These are phyloP conservation scores for Aspergillus homomorphus DNA, from an alignment of 495 filamentous ascomycete species.

Conservation along the genomic window DNA sequence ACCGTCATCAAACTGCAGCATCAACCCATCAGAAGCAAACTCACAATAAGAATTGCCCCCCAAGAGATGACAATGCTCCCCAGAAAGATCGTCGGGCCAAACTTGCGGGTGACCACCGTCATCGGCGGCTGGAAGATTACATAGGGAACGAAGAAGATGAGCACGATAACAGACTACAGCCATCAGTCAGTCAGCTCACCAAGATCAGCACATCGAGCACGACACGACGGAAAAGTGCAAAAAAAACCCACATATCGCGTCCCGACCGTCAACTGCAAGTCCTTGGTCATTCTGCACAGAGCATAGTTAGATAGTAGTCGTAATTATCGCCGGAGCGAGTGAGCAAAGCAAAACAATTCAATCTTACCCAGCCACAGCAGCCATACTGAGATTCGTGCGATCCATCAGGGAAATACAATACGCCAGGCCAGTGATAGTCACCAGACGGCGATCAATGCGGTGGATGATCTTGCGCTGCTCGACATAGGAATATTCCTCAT, in stretches of 20 bases:
- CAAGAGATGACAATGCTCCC: constrained; percentile 50
- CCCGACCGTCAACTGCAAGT: constrained; percentile 45
- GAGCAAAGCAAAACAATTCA: neutral
- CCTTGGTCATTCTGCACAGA: constrained; percentile 44
- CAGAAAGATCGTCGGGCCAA: constrained; percentile 59
- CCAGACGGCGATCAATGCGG: constrained; percentile 60
- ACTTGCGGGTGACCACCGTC: constrained; percentile 55
- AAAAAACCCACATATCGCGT: constrained; percentile 36
- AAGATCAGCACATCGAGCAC: neutral
- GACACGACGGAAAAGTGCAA: neutral
- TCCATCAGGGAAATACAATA: constrained; percentile 69
- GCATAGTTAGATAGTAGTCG: neutral
- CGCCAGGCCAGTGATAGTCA: constrained; percentile 60
- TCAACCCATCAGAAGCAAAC: neutral
- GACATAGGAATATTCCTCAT: constrained; percentile 35
- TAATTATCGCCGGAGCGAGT: too few relatives aligned
- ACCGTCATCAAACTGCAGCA: constrained; percentile 12
- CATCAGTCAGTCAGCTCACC: neutral
- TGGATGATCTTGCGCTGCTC: constrained; percentile 51
- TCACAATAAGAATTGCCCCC: constrained; percentile 46
- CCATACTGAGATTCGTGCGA: constrained; percentile 62
- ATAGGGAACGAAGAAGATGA: constrained; percentile 68
- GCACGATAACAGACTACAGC: constrained; percentile 50
- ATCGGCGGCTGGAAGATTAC: constrained; percentile 60
- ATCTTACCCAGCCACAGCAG: constrained; percentile 56